A percentile compares a stretch with the other conserved stretches of the same genome.
Conservation (phyloP, 2,329 filamentous ascomycete species). For the Monilinia vaccinii-corymbosi region DNA sequence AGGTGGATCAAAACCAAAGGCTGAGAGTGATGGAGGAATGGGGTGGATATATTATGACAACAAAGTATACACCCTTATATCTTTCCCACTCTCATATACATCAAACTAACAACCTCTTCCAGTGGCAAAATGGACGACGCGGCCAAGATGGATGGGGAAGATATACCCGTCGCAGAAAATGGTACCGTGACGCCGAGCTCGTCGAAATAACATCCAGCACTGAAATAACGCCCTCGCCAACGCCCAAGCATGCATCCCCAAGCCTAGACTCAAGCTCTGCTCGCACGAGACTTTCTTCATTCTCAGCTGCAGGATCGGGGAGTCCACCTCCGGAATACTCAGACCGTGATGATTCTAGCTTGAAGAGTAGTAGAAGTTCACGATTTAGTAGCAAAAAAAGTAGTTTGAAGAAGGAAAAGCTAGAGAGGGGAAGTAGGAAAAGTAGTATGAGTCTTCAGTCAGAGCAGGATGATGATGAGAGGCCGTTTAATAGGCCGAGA, state of each 20-base stretch:
- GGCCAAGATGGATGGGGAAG: slow-evolving; percentile 86
- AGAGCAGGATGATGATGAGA: slow-evolving; percentile 35
- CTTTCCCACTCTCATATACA: background rate
- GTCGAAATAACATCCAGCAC: slow-evolving; percentile 55
- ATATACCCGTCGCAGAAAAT: slow-evolving; percentile 88
- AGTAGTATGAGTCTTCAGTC: slow-evolving; percentile 18
- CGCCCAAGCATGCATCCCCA: slow-evolving; percentile 25
- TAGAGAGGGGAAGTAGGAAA: slow-evolving; percentile 14
- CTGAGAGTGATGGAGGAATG: slow-evolving; percentile 40
- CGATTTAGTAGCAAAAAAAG: slow-evolving; percentile 15
- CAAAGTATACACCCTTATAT: slow-evolving; percentile 51
- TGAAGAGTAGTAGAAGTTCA: slow-evolving; percentile 14
- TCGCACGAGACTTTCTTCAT: slow-evolving; percentile 1
- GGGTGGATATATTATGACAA: slow-evolving; percentile 99
- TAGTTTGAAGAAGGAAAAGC: slow-evolving; percentile 17
- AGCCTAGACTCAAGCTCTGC: slow-evolving; percentile 4
- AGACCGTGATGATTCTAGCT: slow-evolving; percentile 15
- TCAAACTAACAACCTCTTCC: slow-evolving; percentile 16
- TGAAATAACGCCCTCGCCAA: slow-evolving; percentile 37
- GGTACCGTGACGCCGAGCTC: slow-evolving; percentile 93
- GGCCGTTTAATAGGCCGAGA: slow-evolving; percentile 42
- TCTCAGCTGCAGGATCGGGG: slow-evolving; percentile 3
- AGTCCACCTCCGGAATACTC: slow-evolving; percentile 14
- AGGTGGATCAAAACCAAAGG: slow-evolving; percentile 33
- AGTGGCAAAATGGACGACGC: slow-evolving; percentile 85